Base-by-base conservation (phyloP, 257 asterid genomes). In the Henckelia pumila region DNA sequence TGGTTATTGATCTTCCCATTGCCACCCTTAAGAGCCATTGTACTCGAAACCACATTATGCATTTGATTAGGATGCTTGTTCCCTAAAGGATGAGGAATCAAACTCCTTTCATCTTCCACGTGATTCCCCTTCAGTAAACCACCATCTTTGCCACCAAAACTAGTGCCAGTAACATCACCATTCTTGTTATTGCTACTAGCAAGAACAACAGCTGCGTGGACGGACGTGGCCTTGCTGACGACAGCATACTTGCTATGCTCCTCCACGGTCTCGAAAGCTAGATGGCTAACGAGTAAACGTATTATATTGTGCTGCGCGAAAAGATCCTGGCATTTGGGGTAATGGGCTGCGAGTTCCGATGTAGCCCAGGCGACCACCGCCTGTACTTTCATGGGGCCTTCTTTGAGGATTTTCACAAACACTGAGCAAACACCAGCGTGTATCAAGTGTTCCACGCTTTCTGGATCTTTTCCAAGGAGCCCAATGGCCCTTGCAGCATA, bases 331-430 rank as follows among this genome's bases (percentile, higher is more conserved):
- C 83, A 82, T 70, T 79, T 79, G 13, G 91, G 86, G 64, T 84
- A 81, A 65, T 85, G 93, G 1, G 79, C 64, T 2, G 76, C 85
- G 56, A 88, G 82, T 49, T 86, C 93, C 0, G 89, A 82, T 17
- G 84, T 87, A 0, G 95, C 93, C 93, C 95, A 88, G 5, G 95
- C 93, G 16, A 78, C 93, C 2, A 80, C 86, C 0, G 88, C 86
- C 73, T 88, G 93, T 2, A 80, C 95, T 62, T 81, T 88, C 85
- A 83, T 81, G 6, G 86, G 88, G 3, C 87, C 95, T 57, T 86
- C 89, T 65, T 86, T 84, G 21, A 89, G 81, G 68, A 86, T 73
- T 63, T 88, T 88, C n/a, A 86, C 82, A 3, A 88, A 88, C 17
- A 82, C 89, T 0, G 82, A 75, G 75, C 95, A 84, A 22, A 78